Conservation (phyloP, 2,329 filamentous ascomycete genomes). For the Chaetomium strumarium region DNA sequence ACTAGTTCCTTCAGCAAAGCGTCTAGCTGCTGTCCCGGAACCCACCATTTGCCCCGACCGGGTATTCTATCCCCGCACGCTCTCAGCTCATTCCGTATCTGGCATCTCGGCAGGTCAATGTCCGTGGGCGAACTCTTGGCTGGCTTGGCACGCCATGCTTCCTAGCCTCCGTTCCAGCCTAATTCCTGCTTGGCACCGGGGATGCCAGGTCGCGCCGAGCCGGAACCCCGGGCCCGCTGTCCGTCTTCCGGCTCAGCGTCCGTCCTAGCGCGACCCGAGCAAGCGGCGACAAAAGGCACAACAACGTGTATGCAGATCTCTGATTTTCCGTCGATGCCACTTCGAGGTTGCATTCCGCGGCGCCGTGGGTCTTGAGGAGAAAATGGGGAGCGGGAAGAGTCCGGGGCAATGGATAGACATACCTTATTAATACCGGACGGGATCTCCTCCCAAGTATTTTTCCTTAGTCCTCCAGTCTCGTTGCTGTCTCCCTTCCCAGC, state of each 20-base stretch:
- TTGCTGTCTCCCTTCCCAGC: not conserved
- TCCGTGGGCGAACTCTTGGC: slow-evolving; percentile 8
- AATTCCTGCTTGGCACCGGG: not conserved
- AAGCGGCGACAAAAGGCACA: too few species aligned
- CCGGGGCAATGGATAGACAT: too few species aligned
- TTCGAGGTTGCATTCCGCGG: too few species aligned
- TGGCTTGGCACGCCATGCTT: slow-evolving; percentile 1
- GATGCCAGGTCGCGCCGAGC: slow-evolving; percentile 4
- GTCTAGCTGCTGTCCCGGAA: too few species aligned
- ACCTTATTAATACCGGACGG: not conserved
- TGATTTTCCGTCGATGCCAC: too few species aligned
- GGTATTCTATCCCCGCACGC: not conserved
- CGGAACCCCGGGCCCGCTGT: slow-evolving; percentile 11
- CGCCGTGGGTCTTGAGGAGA: too few species aligned
- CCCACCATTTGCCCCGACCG: too few species aligned
- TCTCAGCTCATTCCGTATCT: slow-evolving; percentile 1
- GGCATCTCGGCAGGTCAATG: slow-evolving; percentile 14
- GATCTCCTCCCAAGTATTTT: not conserved
- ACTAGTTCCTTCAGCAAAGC: too few species aligned
- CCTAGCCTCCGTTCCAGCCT: not conserved
- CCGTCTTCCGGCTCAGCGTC: slow-evolving; percentile 5
- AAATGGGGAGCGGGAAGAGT: too few species aligned
- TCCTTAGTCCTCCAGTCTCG: not conserved
- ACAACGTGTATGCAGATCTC: too few species aligned
- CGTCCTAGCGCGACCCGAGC: too few species aligned